Evolutionary conservation across 352 stramenopile species (phyloP).

Genomic region (Lagenidium sp.): DNA sequence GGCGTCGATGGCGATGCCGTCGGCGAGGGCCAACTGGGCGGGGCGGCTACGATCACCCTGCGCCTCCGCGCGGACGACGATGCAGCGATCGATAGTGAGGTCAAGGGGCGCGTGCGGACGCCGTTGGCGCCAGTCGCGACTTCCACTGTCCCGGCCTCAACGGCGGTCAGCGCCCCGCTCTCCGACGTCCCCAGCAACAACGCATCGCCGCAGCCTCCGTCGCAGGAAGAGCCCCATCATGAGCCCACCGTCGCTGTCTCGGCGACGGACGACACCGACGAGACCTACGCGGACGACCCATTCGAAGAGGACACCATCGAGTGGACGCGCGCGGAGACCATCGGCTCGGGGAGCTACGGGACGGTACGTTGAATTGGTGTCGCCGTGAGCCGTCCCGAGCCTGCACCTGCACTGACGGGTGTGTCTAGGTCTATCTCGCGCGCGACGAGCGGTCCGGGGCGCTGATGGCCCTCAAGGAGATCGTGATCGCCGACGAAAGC

Average conservation of each 20-base stretch:
- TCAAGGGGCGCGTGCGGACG: too few relatives aligned
- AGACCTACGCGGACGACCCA: conserved; percentile 28
- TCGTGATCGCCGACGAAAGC: conserved; percentile 15
- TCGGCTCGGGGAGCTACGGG: conserved; percentile 58
- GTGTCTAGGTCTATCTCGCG: conserved; percentile 62
- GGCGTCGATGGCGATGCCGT: not conserved
- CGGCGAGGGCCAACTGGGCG: not conserved
- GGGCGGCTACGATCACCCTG: not conserved
- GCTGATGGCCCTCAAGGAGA: conserved; percentile 58
- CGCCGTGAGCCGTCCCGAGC: not conserved
- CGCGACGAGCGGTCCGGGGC: conserved; percentile 80
- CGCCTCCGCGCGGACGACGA: not conserved
- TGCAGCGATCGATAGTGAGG: not conserved
- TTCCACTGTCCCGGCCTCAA: not conserved
- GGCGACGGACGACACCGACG: conserved; percentile 10
- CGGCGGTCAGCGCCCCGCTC: conserved; percentile 3
- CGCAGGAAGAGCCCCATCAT: not conserved
- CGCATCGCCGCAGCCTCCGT: not conserved
- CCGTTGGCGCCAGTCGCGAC: not conserved
- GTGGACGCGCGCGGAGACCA: conserved; percentile 46
- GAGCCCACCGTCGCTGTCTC: too few relatives aligned
- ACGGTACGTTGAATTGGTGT: conserved; percentile 18
- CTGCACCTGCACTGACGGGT: not conserved
- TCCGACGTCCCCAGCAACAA: conserved; percentile 5
- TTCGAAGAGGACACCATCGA: conserved; percentile 45